phyloP scores from a whole-genome alignment of 2,329 filamentous ascomycete species.

The Pseudogymnoascus sp. region DNA sequence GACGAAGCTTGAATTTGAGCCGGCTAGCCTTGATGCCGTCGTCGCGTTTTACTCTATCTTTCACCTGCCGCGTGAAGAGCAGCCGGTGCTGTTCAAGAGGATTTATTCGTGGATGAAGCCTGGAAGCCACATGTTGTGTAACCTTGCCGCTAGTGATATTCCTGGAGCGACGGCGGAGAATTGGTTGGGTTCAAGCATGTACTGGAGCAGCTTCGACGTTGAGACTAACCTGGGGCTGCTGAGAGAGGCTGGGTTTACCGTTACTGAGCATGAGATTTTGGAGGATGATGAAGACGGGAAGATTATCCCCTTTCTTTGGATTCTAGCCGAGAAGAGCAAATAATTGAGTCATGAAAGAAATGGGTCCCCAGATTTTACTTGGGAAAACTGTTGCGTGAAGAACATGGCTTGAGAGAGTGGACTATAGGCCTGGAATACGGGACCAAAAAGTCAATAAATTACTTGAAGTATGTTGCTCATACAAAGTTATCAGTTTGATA shows the following conservation, averaged over 20 bases:
- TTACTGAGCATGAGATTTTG: conserved; percentile 4
- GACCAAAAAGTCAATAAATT: neutral
- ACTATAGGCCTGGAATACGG: neutral
- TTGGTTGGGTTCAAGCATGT: conserved; percentile 27
- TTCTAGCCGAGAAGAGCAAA: conserved; percentile 10
- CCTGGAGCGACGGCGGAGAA: conserved; percentile 15
- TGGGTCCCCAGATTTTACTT: neutral
- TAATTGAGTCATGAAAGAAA: neutral
- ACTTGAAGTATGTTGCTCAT: neutral
- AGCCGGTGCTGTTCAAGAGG: conserved; percentile 30
- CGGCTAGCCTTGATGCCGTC: conserved; percentile 32
- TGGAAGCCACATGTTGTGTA: conserved; percentile 34
- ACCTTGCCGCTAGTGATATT: conserved; percentile 26
- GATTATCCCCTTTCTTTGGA: conserved; percentile 12
- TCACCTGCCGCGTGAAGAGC: conserved; percentile 36
- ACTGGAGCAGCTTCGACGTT: conserved; percentile 13
- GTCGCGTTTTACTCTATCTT: conserved; percentile 38
- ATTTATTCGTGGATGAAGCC: conserved; percentile 35
- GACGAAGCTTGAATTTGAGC: conserved; percentile 30
- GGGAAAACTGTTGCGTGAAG: neutral
- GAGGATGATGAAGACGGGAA: conserved; percentile 12
- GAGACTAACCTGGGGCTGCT: conserved; percentile 8
- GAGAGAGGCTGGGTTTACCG: conserved; percentile 8
- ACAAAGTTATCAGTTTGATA: neutral
- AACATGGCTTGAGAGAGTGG: neutral